Evolutionary conservation across 345 rosid genomes (phyloP), one percentile per base, ranked within the genome.

Genomic region (Hibiscus tridactylites): DNA sequence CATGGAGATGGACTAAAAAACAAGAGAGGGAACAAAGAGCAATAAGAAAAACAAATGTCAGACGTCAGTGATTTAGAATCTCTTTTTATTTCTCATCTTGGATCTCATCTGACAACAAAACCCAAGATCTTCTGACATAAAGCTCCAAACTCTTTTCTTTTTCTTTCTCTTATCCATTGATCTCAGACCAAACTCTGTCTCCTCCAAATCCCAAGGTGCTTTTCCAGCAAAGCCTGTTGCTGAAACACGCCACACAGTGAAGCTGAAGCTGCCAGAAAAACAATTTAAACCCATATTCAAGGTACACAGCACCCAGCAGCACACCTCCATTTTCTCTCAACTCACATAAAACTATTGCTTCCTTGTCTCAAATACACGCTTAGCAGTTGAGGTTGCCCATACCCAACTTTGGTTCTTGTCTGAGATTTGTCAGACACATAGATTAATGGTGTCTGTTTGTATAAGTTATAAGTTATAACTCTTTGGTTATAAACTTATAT

Each of bases 311-410:
- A 37, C 68, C 77, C 50, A 75, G 74, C 77, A 76, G 59, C 84
- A 79, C 70, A 56, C 80, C 71, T 64, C 78, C 83, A 74, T 75
- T 74, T 80, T 85, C 85, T 87, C 86, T 85, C 83, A 79, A 82
- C 85, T 78, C 72, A 56, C 54, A 49, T 85, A 85, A 78, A 75
- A 72, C 84, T 72, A 70, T 76, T 83, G 77, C 73, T 73, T 76
- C 79, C 85, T 87, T 85, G 90, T 85, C 89, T 79, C 73, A 35
- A 71, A 70, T 50, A 72, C 54, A 74, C 65, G 64, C 77, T 75
- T 79, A 67, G 72, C 72, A 77, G 83, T 85, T 82, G 71, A 44
- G 72, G 76, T 71, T 59, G 87, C 92, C 96, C 97, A 92, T 88
- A 72, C 87, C 73, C 86, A 74, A 3, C 8, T 76, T 84, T 85